Conservation (phyloP, 257 asterid genomes). For the Rubia yunnanensis region DNA sequence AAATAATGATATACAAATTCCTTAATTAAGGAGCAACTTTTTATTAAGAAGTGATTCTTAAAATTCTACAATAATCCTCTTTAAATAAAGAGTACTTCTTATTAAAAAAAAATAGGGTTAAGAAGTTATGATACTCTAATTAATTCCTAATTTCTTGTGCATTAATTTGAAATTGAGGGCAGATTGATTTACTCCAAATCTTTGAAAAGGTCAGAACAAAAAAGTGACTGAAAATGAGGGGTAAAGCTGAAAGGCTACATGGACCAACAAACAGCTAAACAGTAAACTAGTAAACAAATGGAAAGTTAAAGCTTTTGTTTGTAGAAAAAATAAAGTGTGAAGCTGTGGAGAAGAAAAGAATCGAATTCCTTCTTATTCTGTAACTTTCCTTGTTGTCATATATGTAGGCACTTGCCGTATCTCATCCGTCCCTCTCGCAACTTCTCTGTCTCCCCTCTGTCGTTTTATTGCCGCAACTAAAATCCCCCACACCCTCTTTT, state of each 20-base stretch:
- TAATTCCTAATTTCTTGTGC: no score
- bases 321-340: no score
- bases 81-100: no score
- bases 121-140: no score
- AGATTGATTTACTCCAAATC: no score
- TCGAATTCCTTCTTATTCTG: not conserved
- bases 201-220: not conserved
- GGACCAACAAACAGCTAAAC: not conserved
- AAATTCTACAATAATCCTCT: no score
- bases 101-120: no score
- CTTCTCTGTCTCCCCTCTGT: not conserved
- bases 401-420: conserved; percentile 1
- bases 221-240: not conserved
- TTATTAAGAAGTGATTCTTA: no score
- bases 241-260: not conserved
- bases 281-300: not conserved
- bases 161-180: no score
- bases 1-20: no score
- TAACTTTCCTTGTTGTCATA: not conserved
- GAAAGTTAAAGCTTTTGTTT: not conserved
- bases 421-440: conserved; percentile 2
- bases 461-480: not conserved
- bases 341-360: not conserved
- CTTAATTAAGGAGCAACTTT: no score
- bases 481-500: not conserved